phyloP scores from a whole-genome alignment of 768 basidiomycete genomes.

The Brasilioporus rufonigricans region DNA sequence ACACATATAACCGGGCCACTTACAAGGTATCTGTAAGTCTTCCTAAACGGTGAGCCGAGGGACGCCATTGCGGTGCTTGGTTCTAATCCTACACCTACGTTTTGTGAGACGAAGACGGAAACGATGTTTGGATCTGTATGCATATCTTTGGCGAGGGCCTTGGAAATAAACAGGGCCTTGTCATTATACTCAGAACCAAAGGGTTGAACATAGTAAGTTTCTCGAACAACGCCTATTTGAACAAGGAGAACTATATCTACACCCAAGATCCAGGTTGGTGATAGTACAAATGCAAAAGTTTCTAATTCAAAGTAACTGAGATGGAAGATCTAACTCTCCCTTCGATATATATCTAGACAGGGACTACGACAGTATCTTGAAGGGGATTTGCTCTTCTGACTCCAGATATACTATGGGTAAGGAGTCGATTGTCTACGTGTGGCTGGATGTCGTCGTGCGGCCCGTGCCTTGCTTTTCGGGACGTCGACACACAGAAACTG shows the following conservation, averaged over 20 bases:
- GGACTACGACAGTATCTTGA: not conserved
- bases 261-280: not conserved
- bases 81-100: not conserved
- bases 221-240: not conserved
- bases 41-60: constrained; percentile 29
- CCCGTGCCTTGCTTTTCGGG: not conserved
- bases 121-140: constrained; percentile 23
- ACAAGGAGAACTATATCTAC: not conserved
- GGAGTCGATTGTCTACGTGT: not conserved
- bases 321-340: not conserved
- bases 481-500: constrained; percentile 1
- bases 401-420: not conserved
- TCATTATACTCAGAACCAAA: too few relatives aligned
- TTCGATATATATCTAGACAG: not conserved
- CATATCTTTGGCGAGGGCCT: constrained; percentile 22
- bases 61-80: constrained; percentile 24
- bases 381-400: not conserved
- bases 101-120: constrained; percentile 13
- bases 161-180: constrained; percentile 27
- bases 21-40: constrained; percentile 31
- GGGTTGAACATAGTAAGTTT: not conserved
- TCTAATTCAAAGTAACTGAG: not conserved
- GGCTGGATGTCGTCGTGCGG: not conserved
- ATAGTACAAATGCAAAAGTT: not conserved
- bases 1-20: not conserved